These are phyloP conservation scores for Rhizophlyctis rosea DNA, from an alignment of 192 early-diverging fungal species.

Conservation along the genomic window DNA sequence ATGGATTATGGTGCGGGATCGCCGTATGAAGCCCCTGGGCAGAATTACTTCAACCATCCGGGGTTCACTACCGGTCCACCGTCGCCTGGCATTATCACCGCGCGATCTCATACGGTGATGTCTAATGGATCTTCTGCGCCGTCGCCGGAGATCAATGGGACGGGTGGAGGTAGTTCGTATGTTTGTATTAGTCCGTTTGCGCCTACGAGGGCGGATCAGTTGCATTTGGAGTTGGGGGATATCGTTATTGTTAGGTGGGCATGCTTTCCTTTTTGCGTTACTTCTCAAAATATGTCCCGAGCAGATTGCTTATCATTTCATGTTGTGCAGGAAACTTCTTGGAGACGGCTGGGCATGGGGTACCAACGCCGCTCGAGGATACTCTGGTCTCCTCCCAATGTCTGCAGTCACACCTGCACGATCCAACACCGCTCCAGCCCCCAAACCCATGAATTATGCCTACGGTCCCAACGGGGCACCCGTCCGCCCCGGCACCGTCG, in stretches of 20 bases:
- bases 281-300: too few relatives aligned
- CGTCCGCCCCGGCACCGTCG: too few relatives aligned
- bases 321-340: background rate
- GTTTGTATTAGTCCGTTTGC: background rate
- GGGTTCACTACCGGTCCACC: too few relatives aligned
- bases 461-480: too few relatives aligned
- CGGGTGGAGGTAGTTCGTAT: background rate
- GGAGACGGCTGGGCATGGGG: background rate
- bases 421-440: background rate
- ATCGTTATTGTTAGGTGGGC: background rate
- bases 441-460: too few relatives aligned
- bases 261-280: background rate
- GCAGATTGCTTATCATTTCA: too few relatives aligned
- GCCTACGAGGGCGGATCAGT: background rate
- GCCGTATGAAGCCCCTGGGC: too few relatives aligned
- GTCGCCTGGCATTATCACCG: too few relatives aligned
- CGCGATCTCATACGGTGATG: too few relatives aligned
- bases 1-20: too few relatives aligned
- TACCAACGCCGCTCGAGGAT: background rate
- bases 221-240: background rate
- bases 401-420: background rate
- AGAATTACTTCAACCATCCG: too few relatives aligned
- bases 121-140: background rate
- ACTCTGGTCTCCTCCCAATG: background rate
- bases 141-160: background rate